Evolutionary conservation across 345 rosid species (phyloP).

Genomic region (Draba incana): DNA sequence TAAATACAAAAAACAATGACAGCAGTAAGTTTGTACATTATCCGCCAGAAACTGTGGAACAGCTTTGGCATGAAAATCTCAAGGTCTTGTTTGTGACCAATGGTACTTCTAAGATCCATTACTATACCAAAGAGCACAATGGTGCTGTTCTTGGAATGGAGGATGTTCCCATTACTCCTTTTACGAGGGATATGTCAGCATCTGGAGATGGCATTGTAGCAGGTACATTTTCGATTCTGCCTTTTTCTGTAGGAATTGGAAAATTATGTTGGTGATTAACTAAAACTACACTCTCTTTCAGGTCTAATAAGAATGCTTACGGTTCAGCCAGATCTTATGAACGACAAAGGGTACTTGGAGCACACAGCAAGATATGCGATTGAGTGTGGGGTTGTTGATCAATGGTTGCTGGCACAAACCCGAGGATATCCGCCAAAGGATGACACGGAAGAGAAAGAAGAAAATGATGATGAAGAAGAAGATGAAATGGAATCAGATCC

Average conservation of each 20-base stretch:
- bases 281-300: slow-evolving; percentile 40
- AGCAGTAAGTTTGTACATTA: slow-evolving; percentile 74
- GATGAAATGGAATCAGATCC: slow-evolving; percentile 55
- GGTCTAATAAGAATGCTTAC: slow-evolving; percentile 88
- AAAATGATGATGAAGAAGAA: slow-evolving; percentile 46
- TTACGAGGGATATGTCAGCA: slow-evolving; percentile 81
- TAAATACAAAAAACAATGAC: slow-evolving; percentile 62
- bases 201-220: slow-evolving; percentile 96
- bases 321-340: slow-evolving; percentile 64
- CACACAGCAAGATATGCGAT: slow-evolving; percentile 69
- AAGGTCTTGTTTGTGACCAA: slow-evolving; percentile 82
- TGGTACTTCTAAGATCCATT: slow-evolving; percentile 91
- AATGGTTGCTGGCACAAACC: slow-evolving; percentile 65
- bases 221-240: slow-evolving; percentile 47
- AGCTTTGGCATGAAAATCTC: slow-evolving; percentile 84
- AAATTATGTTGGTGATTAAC: slow-evolving; percentile 3
- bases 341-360: slow-evolving; percentile 69
- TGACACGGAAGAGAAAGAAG: slow-evolving; percentile 50
- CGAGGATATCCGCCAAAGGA: slow-evolving; percentile 79
- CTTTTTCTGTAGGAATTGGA: neutral
- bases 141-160: slow-evolving; percentile 82
- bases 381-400: slow-evolving; percentile 82
- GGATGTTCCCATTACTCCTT: slow-evolving; percentile 80
- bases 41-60: slow-evolving; percentile 60
- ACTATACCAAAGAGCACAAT: slow-evolving; percentile 75